A percentile compares a stretch with the other conserved stretches of the same genome.
Conservation (phyloP, 805 yeast genomes). For the Ogataea dorogensis region DNA sequence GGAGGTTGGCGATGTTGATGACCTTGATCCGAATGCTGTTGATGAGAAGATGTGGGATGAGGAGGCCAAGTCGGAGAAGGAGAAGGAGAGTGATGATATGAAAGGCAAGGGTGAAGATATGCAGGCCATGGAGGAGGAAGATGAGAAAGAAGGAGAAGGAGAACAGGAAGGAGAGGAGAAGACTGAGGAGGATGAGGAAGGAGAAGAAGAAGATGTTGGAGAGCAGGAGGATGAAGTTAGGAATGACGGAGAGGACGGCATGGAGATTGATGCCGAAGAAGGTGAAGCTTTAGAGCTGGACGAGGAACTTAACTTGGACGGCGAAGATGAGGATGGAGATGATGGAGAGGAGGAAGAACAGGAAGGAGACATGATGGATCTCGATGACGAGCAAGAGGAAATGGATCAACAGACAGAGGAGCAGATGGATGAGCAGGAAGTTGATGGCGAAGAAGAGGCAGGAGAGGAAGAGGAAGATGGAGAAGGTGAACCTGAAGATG, state of each 20-base stretch:
- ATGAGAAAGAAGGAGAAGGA: slow-evolving; percentile 35
- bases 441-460: slow-evolving; percentile 25
- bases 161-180: slow-evolving; percentile 36
- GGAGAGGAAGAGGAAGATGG: slow-evolving; percentile 27
- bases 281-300: slow-evolving; percentile 25
- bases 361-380: slow-evolving; percentile 22
- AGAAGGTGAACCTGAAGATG: slow-evolving; percentile 21
- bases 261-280: slow-evolving; percentile 23
- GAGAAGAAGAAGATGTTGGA: slow-evolving; percentile 54
- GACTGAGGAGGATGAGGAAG: slow-evolving; percentile 52
- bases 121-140: slow-evolving; percentile 49
- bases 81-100: slow-evolving; percentile 74
- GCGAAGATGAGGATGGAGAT: slow-evolving; percentile 31
- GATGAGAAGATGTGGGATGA: slow-evolving; percentile 99
- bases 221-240: slow-evolving; percentile 26
- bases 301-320: slow-evolving; percentile 24
- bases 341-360: slow-evolving; percentile 31
- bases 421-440: slow-evolving; percentile 28
- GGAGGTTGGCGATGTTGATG: slow-evolving; percentile 84
- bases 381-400: slow-evolving; percentile 29
- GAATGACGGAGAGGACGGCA: slow-evolving; percentile 30
- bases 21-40: slow-evolving; percentile 88
- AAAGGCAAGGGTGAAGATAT: slow-evolving; percentile 59
- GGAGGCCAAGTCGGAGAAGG: slow-evolving; percentile 73
- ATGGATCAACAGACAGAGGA: slow-evolving; percentile 32